Evolutionary conservation across 108 stramenopile genomes (phyloP).

Genomic region (Parietichytrium sp.): DNA sequence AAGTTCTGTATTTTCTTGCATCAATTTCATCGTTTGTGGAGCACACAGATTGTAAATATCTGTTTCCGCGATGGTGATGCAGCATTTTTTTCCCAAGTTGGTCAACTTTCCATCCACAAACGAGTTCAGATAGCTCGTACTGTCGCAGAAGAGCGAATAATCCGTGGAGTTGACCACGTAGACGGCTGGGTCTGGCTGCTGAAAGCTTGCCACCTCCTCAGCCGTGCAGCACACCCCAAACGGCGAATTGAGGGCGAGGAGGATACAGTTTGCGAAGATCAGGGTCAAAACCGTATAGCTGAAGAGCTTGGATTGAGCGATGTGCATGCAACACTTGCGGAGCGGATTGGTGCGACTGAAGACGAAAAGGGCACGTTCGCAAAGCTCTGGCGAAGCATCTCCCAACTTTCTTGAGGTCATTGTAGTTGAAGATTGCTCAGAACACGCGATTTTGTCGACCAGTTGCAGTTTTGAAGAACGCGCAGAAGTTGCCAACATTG

Average conservation of each 20-base stretch:
- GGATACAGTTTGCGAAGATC: neutral
- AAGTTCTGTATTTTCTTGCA: neutral
- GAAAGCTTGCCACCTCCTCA: neutral
- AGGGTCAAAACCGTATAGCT: neutral
- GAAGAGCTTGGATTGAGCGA: neutral
- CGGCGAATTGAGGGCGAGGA: neutral
- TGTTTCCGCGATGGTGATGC: neutral
- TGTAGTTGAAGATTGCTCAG: too few species aligned
- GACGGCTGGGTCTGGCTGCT: neutral
- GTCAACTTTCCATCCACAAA: neutral
- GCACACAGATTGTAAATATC: slow-evolving; percentile 2
- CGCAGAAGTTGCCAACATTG: too few species aligned
- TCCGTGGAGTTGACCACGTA: neutral
- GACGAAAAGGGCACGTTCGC: neutral
- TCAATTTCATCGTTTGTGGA: neutral
- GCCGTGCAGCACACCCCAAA: slow-evolving; percentile 16
- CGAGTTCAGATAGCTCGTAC: slow-evolving; percentile 22
- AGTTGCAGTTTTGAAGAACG: too few species aligned
- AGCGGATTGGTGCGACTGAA: neutral
- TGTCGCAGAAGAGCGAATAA: neutral
- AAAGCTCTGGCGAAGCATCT: too few species aligned
- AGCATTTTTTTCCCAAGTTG: neutral
- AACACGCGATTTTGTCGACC: too few species aligned
- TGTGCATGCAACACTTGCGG: neutral
- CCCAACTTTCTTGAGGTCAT: too few species aligned